These are phyloP conservation scores for Talaromyces nanjingensis DNA, from an alignment of 495 filamentous ascomycete species.

Conservation along the genomic window DNA sequence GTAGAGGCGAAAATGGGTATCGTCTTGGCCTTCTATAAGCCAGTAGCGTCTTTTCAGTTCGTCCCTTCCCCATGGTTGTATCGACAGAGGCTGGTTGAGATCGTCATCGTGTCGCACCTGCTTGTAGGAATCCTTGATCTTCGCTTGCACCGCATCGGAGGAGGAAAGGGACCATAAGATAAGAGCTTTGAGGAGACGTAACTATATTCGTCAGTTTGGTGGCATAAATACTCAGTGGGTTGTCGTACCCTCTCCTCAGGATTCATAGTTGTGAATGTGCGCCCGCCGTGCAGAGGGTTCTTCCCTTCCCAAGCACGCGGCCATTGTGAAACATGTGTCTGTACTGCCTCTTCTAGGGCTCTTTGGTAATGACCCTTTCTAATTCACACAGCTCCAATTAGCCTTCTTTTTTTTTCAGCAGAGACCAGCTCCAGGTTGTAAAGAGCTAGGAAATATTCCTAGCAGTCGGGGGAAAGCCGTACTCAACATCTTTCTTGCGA, in stretches of 20 bases:
- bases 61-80: slow-evolving; percentile 92
- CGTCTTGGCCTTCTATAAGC: slow-evolving; percentile 88
- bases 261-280: slow-evolving; percentile 71
- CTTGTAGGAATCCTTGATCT: slow-evolving; percentile 86
- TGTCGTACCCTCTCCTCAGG: slow-evolving; percentile 70
- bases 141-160: slow-evolving; percentile 72
- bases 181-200: slow-evolving; percentile 74
- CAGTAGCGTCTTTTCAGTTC: slow-evolving; percentile 87
- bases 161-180: slow-evolving; percentile 86
- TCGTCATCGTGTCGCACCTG: slow-evolving; percentile 84
- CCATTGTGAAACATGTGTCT: slow-evolving; percentile 83
- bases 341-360: slow-evolving; percentile 88
- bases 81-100: slow-evolving; percentile 83
- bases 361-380: slow-evolving; percentile 84
- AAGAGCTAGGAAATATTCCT: neutral
- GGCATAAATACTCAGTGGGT: slow-evolving; percentile 11
- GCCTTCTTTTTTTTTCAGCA: neutral
- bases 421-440: neutral
- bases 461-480: slow-evolving; percentile 25
- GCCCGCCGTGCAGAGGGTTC: slow-evolving; percentile 74
- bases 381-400: neutral
- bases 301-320: slow-evolving; percentile 76
- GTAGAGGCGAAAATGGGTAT: slow-evolving; percentile 92
- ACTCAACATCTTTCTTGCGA: slow-evolving; percentile 98
- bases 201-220: slow-evolving; percentile 40